phyloP scores from a whole-genome alignment of 2,329 filamentous ascomycete species.

The Fusarium armeniacum region DNA sequence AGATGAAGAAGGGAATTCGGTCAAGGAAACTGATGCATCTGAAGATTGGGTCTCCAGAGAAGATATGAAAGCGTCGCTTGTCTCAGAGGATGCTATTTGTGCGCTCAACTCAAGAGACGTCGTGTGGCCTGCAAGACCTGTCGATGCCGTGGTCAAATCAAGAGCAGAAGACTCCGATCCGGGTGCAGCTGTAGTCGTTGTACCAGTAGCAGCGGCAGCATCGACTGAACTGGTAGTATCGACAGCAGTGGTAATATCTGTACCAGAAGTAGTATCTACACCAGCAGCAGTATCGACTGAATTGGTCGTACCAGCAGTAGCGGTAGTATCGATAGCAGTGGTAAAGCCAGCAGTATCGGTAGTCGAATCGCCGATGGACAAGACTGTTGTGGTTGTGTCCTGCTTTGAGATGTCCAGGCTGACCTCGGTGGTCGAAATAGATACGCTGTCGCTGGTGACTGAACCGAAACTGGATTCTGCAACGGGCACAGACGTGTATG shows the following conservation, averaged over 20 bases:
- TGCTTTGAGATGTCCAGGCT: not conserved
- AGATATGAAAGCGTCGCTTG: not conserved
- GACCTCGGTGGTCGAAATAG: not conserved
- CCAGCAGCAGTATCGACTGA: too few species aligned
- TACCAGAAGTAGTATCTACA: too few species aligned
- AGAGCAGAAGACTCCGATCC: too few species aligned
- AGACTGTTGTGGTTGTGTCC: not conserved
- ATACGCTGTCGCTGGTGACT: not conserved
- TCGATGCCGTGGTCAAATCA: not conserved
- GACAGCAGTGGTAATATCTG: too few species aligned
- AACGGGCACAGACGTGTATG: not conserved
- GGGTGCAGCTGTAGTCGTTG: not conserved
- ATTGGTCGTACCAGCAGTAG: not conserved
- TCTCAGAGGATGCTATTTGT: not conserved
- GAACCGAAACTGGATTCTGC: not conserved
- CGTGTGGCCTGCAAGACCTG: not conserved
- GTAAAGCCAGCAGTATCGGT: not conserved
- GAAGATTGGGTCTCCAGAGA: constrained; percentile 6
- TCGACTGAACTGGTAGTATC: too few species aligned
- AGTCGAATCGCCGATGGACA: not conserved
- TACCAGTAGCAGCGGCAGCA: not conserved
- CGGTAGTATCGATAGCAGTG: not conserved
- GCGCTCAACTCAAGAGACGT: not conserved
- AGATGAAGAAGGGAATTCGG: constrained; percentile 26
- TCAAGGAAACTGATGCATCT: constrained; percentile 10